Base-by-base conservation (phyloP, 768 basidiomycete genomes). In the Boletus barrowsii region DNA sequence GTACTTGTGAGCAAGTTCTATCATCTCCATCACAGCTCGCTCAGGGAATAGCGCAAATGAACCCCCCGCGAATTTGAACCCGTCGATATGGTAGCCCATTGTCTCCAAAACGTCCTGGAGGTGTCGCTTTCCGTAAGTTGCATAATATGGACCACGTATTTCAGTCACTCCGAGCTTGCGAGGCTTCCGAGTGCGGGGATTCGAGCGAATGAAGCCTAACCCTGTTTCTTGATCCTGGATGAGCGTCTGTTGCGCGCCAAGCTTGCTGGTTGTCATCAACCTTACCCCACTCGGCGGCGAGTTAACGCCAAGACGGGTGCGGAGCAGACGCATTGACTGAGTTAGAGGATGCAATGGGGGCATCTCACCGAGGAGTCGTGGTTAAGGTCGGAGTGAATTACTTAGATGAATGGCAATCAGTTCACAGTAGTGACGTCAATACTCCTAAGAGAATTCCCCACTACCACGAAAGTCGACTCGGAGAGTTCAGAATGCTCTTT, bases 11-110 rank as follows among this genome's bases (percentile, higher is more conserved):
- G 73, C 72, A 3, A 72, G 64, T 26, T 77, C 71, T 45, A 79
- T 76, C 53, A 78, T 54, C 10, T 58, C 68, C 26, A 53, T 66
- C 53, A 79, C 58, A 47, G 68, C 59, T 10, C 73, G 71, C 58
- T 71, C 67, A 1, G 76, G 78, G 71, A 78, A 75, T 44, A 76
- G 67, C 40, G 71, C 69, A 55, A 76, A 77, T 0, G 70, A 71
- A 13, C 77, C 76, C 6, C 75, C 75, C 2, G 75, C 76, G 49
- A 77, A 77, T 60, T 79, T 78, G 47, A 79, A 62, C 0, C 76
- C 73, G 51, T 79, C 78, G 22, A 76, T 74, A 55, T 70, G 75
- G 42, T 72, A 68, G 8, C 74, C 71, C 73, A 76, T 75, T 52
- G 76, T 72, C 45, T 65, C 64, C 4, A 76, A 69, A 2, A 76